These are phyloP conservation scores for Heliamphora exappendiculata DNA, from an alignment of 148 eudicot species.

Conservation along the genomic window DNA sequence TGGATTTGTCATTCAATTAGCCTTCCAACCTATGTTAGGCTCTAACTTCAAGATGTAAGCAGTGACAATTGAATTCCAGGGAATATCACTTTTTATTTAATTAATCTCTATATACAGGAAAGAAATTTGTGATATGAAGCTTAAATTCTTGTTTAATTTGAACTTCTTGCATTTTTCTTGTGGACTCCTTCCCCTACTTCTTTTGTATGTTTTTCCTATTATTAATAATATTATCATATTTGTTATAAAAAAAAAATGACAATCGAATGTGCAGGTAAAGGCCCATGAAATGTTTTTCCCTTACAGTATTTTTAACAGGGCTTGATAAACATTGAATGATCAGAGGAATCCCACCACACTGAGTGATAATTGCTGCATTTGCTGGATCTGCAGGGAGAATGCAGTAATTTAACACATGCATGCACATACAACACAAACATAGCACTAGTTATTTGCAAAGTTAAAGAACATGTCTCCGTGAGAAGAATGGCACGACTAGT, in stretches of 20 bases:
- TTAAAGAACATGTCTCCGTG: not conserved
- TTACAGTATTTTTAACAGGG: constrained; percentile 23
- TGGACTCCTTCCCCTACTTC: too few species aligned
- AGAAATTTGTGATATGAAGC: too few species aligned
- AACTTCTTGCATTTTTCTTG: too few species aligned
- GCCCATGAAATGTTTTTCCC: not conserved
- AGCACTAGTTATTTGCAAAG: not conserved
- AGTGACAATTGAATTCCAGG: not conserved
- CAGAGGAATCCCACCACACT: constrained; percentile 19
- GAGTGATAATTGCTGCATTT: constrained; percentile 19
- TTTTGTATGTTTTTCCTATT: too few species aligned
- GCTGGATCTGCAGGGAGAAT: constrained; percentile 27
- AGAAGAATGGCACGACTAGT: not conserved
- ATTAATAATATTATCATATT: too few species aligned
- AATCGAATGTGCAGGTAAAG: not conserved
- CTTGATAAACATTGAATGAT: constrained; percentile 26
- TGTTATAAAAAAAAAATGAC: too few species aligned
- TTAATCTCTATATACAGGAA: too few species aligned
- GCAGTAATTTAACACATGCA: constrained; percentile 24
- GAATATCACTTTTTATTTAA: too few species aligned
- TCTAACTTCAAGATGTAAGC: not conserved
- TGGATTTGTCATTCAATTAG: not conserved
- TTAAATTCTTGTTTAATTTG: too few species aligned
- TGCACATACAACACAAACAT: not conserved
- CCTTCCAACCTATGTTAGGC: not conserved